Base-by-base conservation (phyloP, 2,329 filamentous ascomycete genomes). In the Acrodontium crateriforme region DNA sequence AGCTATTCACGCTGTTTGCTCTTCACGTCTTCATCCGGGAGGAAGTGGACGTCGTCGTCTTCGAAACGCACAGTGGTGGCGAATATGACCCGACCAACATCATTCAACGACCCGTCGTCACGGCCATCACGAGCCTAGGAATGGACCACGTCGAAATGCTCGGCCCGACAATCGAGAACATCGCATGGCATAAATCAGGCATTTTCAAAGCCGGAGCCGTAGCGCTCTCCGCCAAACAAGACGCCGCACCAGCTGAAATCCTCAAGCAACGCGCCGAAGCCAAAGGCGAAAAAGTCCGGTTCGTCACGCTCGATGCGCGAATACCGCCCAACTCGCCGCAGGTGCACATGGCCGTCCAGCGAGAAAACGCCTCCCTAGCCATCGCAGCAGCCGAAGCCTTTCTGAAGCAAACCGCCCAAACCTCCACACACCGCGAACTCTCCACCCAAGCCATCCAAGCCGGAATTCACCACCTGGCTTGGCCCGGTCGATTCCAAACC, bases 31-130 rank as follows among this genome's bases (percentile, higher is more conserved):
- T 92, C 43, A 46, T 89, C n/a, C 55, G 63, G 18, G 78, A 89
- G 48, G 73, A 74, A 1, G 74, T 93, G 0, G 64, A 76, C 39
- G 71, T 71, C 11, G 83, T 82, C 0, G 72, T 95, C 10, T 65
- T 94, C 18, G 87, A 95, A 57, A 89, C 82, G 43, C 85, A 87
- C 1, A 87, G 93, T 37, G 87, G 87, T 11, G 87, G 85, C 25
- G 82, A 92, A 56, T 83, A 83, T 45, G 87, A 94, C 49, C 77
- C 79, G 17, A 95, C 87, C 6, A 95, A 94, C 46, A 68, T 94
- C 12, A 54, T 95, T 4, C 60, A 65, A 8, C 63, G 69, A 6
- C 78, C 83, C 1, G 72, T 69, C 2, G 76, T 75, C 1, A 68
- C 73, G 1, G 78, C 76, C 0, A 74, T 93, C 23, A 75, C 82